Percentiles rank a stretch among this genome's conserved stretches.
Evolutionary conservation across 1,139 yeast genomes (phyloP).

Genomic region (Pichia sp.): DNA sequence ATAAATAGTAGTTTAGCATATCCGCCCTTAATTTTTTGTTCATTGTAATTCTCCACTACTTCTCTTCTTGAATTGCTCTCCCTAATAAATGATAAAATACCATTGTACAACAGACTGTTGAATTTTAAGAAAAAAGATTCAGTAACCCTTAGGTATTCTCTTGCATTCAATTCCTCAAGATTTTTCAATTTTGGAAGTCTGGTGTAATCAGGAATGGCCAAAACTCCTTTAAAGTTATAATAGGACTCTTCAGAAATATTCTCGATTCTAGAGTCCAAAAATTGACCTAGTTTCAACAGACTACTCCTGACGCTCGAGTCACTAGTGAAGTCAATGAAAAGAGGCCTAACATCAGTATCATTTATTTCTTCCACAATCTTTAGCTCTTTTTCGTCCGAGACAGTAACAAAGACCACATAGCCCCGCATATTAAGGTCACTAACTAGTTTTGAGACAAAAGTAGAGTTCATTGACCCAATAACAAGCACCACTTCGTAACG

Average conservation of each 20-base stretch:
- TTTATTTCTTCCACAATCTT: slow-evolving; percentile 52
- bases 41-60: slow-evolving; percentile 24
- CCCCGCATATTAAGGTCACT: slow-evolving; percentile 75
- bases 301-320: slow-evolving; percentile 34
- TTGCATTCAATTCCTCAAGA: slow-evolving; percentile 25
- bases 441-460: slow-evolving; percentile 64
- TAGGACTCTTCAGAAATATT: slow-evolving; percentile 15
- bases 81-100: slow-evolving; percentile 26
- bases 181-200: slow-evolving; percentile 29
- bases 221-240: slow-evolving; percentile 29
- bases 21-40: slow-evolving; percentile 20
- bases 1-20: slow-evolving; percentile 29
- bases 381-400: slow-evolving; percentile 59
- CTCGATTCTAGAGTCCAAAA: slow-evolving; percentile 29
- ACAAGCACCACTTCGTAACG: slow-evolving; percentile 62
- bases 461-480: slow-evolving; percentile 76
- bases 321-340: slow-evolving; percentile 44
- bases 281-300: slow-evolving; percentile 41
- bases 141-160: slow-evolving; percentile 26
- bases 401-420: slow-evolving; percentile 72
- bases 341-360: slow-evolving; percentile 52
- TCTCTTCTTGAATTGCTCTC: slow-evolving; percentile 27
- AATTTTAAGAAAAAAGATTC: slow-evolving; percentile 24
- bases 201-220: slow-evolving; percentile 31
- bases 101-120: slow-evolving; percentile 27